Base-by-base conservation (phyloP, 768 basidiomycete species). In the Leucocoprinus leucothites region DNA sequence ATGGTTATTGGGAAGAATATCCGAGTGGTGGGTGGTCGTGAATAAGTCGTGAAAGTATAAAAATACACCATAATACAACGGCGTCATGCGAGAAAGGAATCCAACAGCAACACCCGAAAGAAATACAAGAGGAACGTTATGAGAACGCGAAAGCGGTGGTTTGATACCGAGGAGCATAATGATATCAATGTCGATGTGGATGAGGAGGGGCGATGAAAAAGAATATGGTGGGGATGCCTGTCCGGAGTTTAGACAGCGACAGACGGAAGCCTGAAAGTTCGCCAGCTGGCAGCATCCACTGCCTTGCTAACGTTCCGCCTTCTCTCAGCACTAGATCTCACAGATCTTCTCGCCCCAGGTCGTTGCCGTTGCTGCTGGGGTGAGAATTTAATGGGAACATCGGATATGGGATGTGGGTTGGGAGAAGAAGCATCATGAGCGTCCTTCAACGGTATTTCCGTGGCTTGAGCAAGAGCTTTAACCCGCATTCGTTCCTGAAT, bases 401-500 rank as follows among this genome's bases (percentile, higher is more conserved):
- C 44, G 25, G 46, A 21, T 13, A 34, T 13, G n/a, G 53, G 36
- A 25, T 40, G 46, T 9, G 35, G 11, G 25, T 35, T 9, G 6
- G 42, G 18, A 31, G 46, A 26, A n/a, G 9, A 7, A 25, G 9
- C 3, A n/a, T 13, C 25, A 21, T 28, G 14, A n/a, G 7, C 24
- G 18, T 51, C 38, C 24, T 51, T 44, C 19, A 22, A 50, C 5
- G 47, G 51, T 8, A 24, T 34, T 11, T 35, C 18, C 13, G 41
- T 21, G 3, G 41, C 26, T 11, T 47, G 44, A 9, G 43, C 21
- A 11, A 36, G 52, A n/a, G 43, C 44, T 16, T 55, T 55, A 3
- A 21, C 38, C 26, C 53, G 45, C 5, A 55, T 14, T 18, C 51
- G 55, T 14, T 60, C 51, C 42, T 60, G 59, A 31, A 47, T 45